Base-by-base conservation (phyloP, 305 asterid species). In the Rubia tinctorum region DNA sequence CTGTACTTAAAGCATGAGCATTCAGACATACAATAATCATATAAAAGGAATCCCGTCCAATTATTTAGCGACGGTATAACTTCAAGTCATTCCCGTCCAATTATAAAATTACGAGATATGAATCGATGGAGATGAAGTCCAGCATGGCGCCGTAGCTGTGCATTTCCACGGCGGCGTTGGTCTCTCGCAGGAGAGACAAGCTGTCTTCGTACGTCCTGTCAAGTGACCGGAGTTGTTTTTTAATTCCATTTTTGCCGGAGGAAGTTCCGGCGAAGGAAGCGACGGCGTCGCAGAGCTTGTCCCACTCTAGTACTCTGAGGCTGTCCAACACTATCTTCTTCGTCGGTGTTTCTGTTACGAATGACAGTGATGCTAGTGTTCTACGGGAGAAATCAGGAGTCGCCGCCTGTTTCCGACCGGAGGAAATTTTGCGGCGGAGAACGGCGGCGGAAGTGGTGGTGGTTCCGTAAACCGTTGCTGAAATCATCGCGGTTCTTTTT, bases 131-230 rank as follows among this genome's bases (percentile, higher is more conserved):
- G 60, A 79, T 69, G 68, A 95, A 91, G 66, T 95, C 98, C 84
- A 81, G 68, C 96, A 90, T 90, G 64, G 96, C 96, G 8, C 98
- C 99, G 70, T 87, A 87, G 43, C 82, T 90, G 66, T 89, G 84
- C 99, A 95, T 92, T 88, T 92, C 91, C 73, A 95, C 92, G 34
- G 89, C 96, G 0, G 99, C 99, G 83, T 83, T 85, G 20, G 99
- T 95, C 85, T 92, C 98, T 80, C 83, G 81, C 70, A 92, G 78
- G 43, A 95, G 96, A 69, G 75, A 72, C 66, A 89, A 15, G 76
- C 98, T 92, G 45, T 83, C 87, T 5, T 87, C 90, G 47, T 84
- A 95, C 12, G 90, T 68, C 63, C 76, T 82, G 78, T 82, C 83
- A 84, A 89, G 76, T 72, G 81, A 85, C 94, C 97, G 88, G 71